Base-by-base conservation (phyloP, 345 rosid genomes). In the Gossypium australe region DNA sequence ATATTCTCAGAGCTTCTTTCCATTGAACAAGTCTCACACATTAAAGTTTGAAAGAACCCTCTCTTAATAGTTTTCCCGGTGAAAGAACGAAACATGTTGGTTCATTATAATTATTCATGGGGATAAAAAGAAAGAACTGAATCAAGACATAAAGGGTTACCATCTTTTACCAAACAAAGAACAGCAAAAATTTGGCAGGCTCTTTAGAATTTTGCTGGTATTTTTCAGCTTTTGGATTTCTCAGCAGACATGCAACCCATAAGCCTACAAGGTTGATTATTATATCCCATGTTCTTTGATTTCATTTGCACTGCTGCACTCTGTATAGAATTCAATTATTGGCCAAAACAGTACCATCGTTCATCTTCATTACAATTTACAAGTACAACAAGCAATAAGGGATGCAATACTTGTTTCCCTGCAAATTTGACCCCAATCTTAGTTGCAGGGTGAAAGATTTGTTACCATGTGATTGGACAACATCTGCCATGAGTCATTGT, bases 1-100 rank as follows among this genome's bases (percentile, higher is more conserved):
- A 82, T 76, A 81, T 81, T 81, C 18, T 76, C 84, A 78, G 84
- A 74, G 85, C 59, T 57, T 77, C 68, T 78, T 51, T 78, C 81
- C 86, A 84, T 77, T 14, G 89, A 70, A 75, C 86, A 77, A 79
- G 41, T 20, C 77, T 82, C 87, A 82, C 86, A 82, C 90, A 87
- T 89, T 64, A 79, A 78, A 77, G 78, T 74, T 58, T 51, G 41
- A 69, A 71, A 43, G 41, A 34, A 34, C 41, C 41, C 41, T 34
- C 41, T 34, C 41, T 34, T 34, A 34, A 1, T 34, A 34, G 41
- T 34, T 43, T 52, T 47, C 16, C 11, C 24, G 73, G 43, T 5
- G 48, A 62, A 14, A 62, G 3, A 7, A 55, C 2, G 25, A 55
- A 55, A 55, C 59, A 55, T 11, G 11, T 47, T 47, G 4, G 51